These are phyloP conservation scores for Prosopis cineraria DNA, from an alignment of 306 rosid species.

Conservation along the genomic window DNA sequence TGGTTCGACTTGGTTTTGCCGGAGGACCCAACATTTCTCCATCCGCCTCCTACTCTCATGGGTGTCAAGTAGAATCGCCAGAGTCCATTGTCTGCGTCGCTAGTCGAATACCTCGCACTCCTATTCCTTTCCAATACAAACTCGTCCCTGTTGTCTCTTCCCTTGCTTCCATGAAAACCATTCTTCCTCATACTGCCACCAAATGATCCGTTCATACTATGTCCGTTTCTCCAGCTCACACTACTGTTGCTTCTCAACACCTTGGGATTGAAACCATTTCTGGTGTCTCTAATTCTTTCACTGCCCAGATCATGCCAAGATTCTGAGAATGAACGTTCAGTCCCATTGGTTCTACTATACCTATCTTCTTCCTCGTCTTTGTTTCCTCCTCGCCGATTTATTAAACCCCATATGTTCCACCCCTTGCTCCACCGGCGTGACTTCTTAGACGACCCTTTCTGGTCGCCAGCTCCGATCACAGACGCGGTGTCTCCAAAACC, in stretches of 20 bases:
- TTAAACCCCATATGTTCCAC: conserved; percentile 89
- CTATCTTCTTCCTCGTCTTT: conserved; percentile 82
- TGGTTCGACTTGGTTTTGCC: conserved; percentile 79
- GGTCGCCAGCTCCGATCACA: conserved; percentile 53
- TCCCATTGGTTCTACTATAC: conserved; percentile 57
- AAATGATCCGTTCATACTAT: conserved; percentile 54
- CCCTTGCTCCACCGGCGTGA: conserved; percentile 85
- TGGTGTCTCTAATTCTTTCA: conserved; percentile 60
- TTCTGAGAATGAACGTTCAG: conserved; percentile 81
- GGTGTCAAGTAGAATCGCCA: conserved; percentile 76
- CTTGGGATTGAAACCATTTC: conserved; percentile 63
- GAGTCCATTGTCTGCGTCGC: conserved; percentile 63
- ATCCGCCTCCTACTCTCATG: conserved; percentile 50
- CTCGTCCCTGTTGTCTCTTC: conserved; percentile 67
- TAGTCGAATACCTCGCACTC: conserved; percentile 82
- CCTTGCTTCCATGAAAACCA: conserved; percentile 57
- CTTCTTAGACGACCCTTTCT: conserved; percentile 66
- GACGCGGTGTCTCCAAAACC: conserved; percentile 57
- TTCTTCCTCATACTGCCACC: conserved; percentile 73
- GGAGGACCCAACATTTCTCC: conserved; percentile 57
- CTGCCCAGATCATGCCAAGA: conserved; percentile 87
- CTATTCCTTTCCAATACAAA: conserved; percentile 81
- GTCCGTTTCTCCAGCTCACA: conserved; percentile 88
- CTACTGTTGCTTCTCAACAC: conserved; percentile 84
- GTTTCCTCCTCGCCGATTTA: conserved; percentile 64